Evolutionary conservation across 2,329 filamentous ascomycete genomes (phyloP).

Genomic region (Calonectria multiphialidica): DNA sequence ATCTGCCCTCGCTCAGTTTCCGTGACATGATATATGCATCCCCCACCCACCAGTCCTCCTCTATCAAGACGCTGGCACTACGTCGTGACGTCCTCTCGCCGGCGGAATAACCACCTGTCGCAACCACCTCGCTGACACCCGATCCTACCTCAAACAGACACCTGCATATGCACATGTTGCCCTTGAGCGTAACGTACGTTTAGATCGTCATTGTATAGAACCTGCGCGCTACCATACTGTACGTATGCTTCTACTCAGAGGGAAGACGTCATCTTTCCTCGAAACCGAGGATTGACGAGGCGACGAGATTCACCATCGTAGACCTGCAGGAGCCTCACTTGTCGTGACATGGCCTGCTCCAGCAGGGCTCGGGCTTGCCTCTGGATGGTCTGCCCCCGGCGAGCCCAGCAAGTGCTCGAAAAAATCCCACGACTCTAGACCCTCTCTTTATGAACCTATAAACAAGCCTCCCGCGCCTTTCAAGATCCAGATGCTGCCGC

Average conservation of each 20-base stretch:
- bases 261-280: constrained; percentile 43
- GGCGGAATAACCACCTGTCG: constrained; percentile 26
- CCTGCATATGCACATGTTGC: constrained; percentile 18
- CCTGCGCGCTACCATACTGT: constrained; percentile 37
- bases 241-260: constrained; percentile 42
- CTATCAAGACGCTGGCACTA: constrained; percentile 20
- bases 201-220: constrained; percentile 29
- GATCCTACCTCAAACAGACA: constrained; percentile 21
- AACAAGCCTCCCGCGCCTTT: constrained; percentile 23
- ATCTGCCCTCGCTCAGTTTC: constrained; percentile 28
- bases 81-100: constrained; percentile 19
- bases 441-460: constrained; percentile 35
- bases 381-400: constrained; percentile 41
- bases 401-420: constrained; percentile 40
- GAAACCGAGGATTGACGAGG: constrained; percentile 38
- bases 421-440: constrained; percentile 37
- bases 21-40: constrained; percentile 27
- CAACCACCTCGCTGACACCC: constrained; percentile 23
- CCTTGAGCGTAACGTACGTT: constrained; percentile 18
- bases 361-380: constrained; percentile 47
- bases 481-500: constrained; percentile 42
- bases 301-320: constrained; percentile 42
- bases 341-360: constrained; percentile 34
- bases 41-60: constrained; percentile 8
- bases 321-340: constrained; percentile 41